Base-by-base conservation (phyloP, 2,329 filamentous ascomycete genomes). In the Colletotrichum coccodes region DNA sequence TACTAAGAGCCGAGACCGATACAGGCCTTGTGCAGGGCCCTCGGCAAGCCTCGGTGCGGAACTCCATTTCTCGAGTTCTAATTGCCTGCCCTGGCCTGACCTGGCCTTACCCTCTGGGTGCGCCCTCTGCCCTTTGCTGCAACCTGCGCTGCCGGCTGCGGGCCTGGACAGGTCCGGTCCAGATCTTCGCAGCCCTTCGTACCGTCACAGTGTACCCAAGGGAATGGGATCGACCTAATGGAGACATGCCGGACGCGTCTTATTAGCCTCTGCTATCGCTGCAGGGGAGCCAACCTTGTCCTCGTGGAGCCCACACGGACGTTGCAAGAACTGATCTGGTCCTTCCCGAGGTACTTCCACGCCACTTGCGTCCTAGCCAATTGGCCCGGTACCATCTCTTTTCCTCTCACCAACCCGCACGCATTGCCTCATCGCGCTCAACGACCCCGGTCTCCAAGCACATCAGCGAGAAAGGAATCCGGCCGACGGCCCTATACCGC, bases 181-280 rank as follows among this genome's bases (percentile, higher is more conserved):
- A 70, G 64, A 70, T 70, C 67, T 62, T 60, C 53, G 61, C 61
- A 56, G 61, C 65, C 36, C 60, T 58, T 61, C 36, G 50, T 62
- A 70, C 63, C 52, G 57, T 62, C 57, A 49, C 67, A 66, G 70
- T 70, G 67, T 38, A 71, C 70, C 70, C 70, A 68, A 58, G 67
- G 66, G 47, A 44, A 68, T 70, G 70, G 70, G 67, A 71, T 68
- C 57, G 56, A n/a, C 68, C 68, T 70, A 63, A 63, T 47, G 60
- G 57, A 63, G 67, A 71, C 67, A 68, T 68, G 70, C 67, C 70
- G 70, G 63, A 64, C 68, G 47, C 70, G 57, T 71, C 70, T 68
- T 68, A 68, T 67, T 70, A 71, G 70, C 56, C 57, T 71, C 63
- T 64, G 36, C 38, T 65, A 64, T 71, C 52, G 68, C 59, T 64